Conservation (phyloP, 176 grass and related monocot genomes). For the Olyra latifolia region DNA sequence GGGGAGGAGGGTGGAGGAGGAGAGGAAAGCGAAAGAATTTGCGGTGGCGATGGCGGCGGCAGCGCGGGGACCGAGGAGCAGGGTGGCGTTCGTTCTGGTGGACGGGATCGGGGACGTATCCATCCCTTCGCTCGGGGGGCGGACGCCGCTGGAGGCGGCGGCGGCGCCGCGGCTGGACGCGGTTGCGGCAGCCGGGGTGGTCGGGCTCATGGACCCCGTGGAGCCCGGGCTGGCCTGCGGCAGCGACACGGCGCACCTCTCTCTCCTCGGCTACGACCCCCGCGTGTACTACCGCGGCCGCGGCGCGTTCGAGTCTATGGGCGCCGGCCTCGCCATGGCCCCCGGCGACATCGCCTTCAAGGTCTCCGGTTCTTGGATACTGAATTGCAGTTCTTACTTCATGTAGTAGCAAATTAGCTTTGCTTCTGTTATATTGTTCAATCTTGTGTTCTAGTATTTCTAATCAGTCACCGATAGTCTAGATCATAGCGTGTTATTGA, state of each 20-base stretch:
- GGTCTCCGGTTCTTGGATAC: conserved; percentile 17
- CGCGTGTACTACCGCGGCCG: conserved; percentile 86
- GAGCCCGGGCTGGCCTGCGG: conserved; percentile 85
- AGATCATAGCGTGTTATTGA: background rate
- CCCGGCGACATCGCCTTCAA: conserved; percentile 98
- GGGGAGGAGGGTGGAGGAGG: background rate
- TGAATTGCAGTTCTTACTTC: background rate
- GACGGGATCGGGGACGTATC: conserved; percentile 83
- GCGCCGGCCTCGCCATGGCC: conserved; percentile 80
- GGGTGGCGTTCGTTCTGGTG: conserved; percentile 77
- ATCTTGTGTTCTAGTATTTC: background rate
- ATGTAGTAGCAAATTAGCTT: background rate
- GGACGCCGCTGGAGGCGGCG: conserved; percentile 59
- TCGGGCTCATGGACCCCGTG: conserved; percentile 93
- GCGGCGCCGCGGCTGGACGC: conserved; percentile 56
- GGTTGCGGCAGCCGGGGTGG: conserved; percentile 69
- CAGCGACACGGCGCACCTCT: conserved; percentile 95
- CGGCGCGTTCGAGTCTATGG: conserved; percentile 98
- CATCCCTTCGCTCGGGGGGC: conserved; percentile 49
- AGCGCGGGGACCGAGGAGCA: conserved; percentile 21
- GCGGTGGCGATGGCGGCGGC: conserved; percentile 17
- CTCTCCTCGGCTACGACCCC: conserved; percentile 81
- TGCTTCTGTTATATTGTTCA: background rate
- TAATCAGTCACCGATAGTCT: background rate
- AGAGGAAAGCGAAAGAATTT: background rate